Conservation (phyloP, 495 filamentous ascomycete genomes). For the Lentithecium fluviatile region DNA sequence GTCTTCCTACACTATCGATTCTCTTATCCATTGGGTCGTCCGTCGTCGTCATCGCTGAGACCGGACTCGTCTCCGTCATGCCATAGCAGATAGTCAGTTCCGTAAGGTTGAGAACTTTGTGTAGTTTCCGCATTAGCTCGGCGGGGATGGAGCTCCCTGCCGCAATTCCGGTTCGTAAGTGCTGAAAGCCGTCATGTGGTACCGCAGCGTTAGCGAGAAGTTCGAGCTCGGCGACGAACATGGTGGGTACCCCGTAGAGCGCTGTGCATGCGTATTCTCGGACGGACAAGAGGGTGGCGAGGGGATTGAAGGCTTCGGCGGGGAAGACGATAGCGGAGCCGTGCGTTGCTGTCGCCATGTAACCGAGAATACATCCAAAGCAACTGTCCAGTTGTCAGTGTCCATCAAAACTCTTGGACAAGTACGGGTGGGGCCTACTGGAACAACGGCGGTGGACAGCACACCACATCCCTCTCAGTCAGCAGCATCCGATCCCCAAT, state of each 20-base stretch:
- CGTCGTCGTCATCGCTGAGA: conserved; percentile 84
- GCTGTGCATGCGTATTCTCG: conserved; percentile 78
- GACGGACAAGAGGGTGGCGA: conserved; percentile 66
- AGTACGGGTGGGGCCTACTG: conserved; percentile 47
- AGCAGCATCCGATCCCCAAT: conserved; percentile 84
- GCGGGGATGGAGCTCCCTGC: conserved; percentile 81
- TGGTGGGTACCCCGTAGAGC: conserved; percentile 90
- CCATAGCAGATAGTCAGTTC: conserved; percentile 96
- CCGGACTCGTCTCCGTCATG: conserved; percentile 97
- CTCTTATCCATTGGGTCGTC: conserved; percentile 77
- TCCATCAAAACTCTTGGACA: not conserved
- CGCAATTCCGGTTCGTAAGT: conserved; percentile 86
- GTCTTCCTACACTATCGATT: conserved; percentile 70
- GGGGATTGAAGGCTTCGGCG: conserved; percentile 80
- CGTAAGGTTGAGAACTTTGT: conserved; percentile 70
- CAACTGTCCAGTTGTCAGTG: conserved; percentile 48
- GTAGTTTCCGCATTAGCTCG: conserved; percentile 79
- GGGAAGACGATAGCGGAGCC: conserved; percentile 82
- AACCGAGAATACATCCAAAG: conserved; percentile 87
- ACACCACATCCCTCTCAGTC: conserved; percentile 67
- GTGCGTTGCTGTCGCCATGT: conserved; percentile 91
- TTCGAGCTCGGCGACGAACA: conserved; percentile 85
- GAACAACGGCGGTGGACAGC: conserved; percentile 85
- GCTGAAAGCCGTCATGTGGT: conserved; percentile 58
- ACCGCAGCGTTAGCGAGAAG: conserved; percentile 60